Evolutionary conservation across 106 monocot species (phyloP), one percentile per base, ranked within the genome.

Genomic region (Platanthera zijinensis): DNA sequence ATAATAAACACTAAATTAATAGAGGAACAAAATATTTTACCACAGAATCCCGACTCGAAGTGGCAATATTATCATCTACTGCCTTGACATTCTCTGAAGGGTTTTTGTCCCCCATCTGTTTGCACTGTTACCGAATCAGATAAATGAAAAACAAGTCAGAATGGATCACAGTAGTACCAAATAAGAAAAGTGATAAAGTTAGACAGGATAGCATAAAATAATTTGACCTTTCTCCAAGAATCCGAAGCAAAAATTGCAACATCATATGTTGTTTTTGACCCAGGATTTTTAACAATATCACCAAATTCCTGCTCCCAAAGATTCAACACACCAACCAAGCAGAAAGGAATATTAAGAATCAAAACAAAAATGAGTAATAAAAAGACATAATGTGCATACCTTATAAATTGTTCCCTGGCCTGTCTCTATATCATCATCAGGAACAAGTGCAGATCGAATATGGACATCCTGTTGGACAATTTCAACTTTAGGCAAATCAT

Each of bases 171-270:
- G 39, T 39, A 39, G 39, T 39, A 39, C 39, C 39, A 39, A 39
- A 39, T 39, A 39, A 39, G 13, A 30, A 53, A 61, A 80, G 6
- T 7, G 57, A 46, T 11, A 68, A 69, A 62, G 21, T 50, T n/a
- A 7, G 15, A 48, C 59, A 17, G 10, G 45, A 52, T 51, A 15
- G 53, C 71, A 17, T 12, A 76, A 56, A 61, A 9, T 18, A 1
- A 30, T 71, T 25, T 30, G 69, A 97, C 97, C 97, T 97, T 97
- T 89, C 79, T 94, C 91, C 91, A 97, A 64, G 89, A 87, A 80
- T 83, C 82, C 46, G 84, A 88, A 49, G 82, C 91, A 82, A 97
- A 94, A 75, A 94, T 87, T 76, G 91, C 83, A 77, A 94, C 89
- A 69, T 97, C 97, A 85, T 79, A 86, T 73, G 93, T 83, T 62